Percentiles rank a stretch among this genome's conserved stretches.
Conservation (phyloP, 805 yeast species). For the Candida odintsovae region DNA sequence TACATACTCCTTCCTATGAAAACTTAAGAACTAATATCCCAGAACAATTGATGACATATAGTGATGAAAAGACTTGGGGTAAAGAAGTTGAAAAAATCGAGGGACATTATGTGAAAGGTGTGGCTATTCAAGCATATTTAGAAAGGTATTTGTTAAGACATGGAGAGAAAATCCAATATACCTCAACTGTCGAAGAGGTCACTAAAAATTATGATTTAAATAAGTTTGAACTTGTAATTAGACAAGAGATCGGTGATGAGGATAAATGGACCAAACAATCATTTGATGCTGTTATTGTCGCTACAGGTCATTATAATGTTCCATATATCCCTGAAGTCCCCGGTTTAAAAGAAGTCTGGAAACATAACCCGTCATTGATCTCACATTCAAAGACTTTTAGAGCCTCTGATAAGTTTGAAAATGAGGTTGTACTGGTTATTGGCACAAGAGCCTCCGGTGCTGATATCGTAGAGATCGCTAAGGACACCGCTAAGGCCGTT, state of each 20-base stretch:
- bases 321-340: slow-evolving; percentile 44
- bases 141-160: slow-evolving; percentile 34
- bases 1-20: slow-evolving; percentile 27
- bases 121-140: slow-evolving; percentile 52
- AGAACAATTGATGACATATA: slow-evolving; percentile 40
- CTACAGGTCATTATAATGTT: slow-evolving; percentile 50
- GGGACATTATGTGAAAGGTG: slow-evolving; percentile 30
- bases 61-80: slow-evolving; percentile 35
- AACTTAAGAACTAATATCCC: slow-evolving; percentile 35
- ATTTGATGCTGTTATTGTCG: slow-evolving; percentile 39
- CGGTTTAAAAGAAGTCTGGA: slow-evolving; percentile 34
- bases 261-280: slow-evolving; percentile 34
- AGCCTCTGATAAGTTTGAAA: slow-evolving; percentile 26
- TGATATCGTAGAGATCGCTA: slow-evolving; percentile 37
- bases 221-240: slow-evolving; percentile 27
- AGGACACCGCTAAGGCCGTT: slow-evolving; percentile 2
- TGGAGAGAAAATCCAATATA: slow-evolving; percentile 21
- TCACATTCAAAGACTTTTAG: slow-evolving; percentile 40
- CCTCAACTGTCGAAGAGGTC: slow-evolving; percentile 37
- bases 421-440: slow-evolving; percentile 42
- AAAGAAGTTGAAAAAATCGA: slow-evolving; percentile 21
- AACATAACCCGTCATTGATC: slow-evolving; percentile 11
- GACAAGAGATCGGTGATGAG: slow-evolving; percentile 20
- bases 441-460: slow-evolving; percentile 70
- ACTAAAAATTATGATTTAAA: slow-evolving; percentile 15